A percentile compares a stretch with the other conserved stretches of the same genome.
Evolutionary conservation across 2,329 filamentous ascomycete genomes (phyloP).

Genomic region (Talaromyces piceae): DNA sequence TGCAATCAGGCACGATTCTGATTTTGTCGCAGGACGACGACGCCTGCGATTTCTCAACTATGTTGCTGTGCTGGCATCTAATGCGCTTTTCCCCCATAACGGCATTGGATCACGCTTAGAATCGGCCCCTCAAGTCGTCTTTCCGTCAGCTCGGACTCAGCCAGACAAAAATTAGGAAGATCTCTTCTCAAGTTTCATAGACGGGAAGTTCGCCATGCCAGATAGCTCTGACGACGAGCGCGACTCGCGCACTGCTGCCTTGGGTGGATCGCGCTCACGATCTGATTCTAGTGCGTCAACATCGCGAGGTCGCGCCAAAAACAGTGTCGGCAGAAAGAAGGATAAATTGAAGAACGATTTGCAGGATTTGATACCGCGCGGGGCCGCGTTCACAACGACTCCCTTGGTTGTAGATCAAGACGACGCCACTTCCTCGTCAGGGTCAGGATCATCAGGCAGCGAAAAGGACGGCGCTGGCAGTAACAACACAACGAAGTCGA

Average conservation of each 20-base stretch:
- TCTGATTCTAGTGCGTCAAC: conserved; percentile 18
- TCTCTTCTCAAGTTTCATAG: background rate
- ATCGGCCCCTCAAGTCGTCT: too few relatives aligned
- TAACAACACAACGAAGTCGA: conserved; percentile 4
- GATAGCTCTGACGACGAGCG: conserved; percentile 25
- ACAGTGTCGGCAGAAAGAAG: conserved; percentile 21
- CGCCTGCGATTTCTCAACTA: background rate
- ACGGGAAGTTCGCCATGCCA: conserved; percentile 1
- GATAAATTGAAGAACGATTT: conserved; percentile 18
- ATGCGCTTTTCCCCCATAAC: background rate
- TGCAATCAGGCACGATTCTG: background rate
- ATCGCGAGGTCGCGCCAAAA: conserved; percentile 18
- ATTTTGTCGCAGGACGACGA: too few relatives aligned
- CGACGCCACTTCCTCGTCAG: conserved; percentile 23
- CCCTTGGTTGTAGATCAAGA: conserved; percentile 27
- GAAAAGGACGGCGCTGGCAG: conserved; percentile 14
- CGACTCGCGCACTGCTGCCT: conserved; percentile 41
- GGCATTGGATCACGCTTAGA: background rate
- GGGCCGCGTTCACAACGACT: conserved; percentile 27
- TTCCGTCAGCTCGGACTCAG: too few relatives aligned
- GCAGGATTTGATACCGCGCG: conserved; percentile 32
- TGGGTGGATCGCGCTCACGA: conserved; percentile 32
- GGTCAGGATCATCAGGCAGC: conserved; percentile 16
- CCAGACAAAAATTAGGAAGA: too few relatives aligned
- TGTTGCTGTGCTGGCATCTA: background rate